phyloP scores from a whole-genome alignment of 148 eudicot species.

The Heliamphora exappendiculata region DNA sequence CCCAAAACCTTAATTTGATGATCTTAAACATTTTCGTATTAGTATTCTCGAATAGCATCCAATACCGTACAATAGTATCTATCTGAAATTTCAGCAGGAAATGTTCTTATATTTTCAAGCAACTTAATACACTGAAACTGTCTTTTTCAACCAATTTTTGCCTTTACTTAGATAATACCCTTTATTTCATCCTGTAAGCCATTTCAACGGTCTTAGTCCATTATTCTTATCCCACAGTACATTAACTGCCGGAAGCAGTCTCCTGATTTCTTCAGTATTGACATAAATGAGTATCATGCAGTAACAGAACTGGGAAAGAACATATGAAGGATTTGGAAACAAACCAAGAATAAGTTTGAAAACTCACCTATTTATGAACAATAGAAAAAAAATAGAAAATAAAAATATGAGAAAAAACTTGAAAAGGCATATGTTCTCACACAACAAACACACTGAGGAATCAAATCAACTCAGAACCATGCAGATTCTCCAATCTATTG shows the following conservation, averaged over 20 bases:
- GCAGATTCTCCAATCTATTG: neutral
- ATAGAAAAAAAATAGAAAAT: neutral
- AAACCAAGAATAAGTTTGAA: neutral
- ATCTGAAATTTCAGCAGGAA: too few relatives aligned
- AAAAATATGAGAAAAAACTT: neutral
- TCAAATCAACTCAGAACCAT: neutral
- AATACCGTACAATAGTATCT: neutral
- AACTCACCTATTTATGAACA: too few relatives aligned
- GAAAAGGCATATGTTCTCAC: neutral
- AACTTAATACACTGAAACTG: neutral
- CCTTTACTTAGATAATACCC: neutral
- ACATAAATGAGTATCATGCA: neutral
- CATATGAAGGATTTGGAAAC: neutral
- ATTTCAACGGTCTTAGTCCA: neutral
- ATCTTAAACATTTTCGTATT: too few relatives aligned
- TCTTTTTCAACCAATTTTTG: neutral
- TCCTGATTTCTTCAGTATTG: neutral
- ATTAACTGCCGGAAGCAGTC: neutral
- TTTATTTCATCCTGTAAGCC: neutral
- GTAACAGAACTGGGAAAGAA: neutral
- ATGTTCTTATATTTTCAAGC: neutral
- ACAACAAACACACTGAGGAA: neutral
- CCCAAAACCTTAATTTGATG: too few relatives aligned
- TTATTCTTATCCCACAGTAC: neutral
- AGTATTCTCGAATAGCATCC: neutral